Conservation (phyloP, 2,329 filamentous ascomycete genomes). For the Cladosporium phlei region DNA sequence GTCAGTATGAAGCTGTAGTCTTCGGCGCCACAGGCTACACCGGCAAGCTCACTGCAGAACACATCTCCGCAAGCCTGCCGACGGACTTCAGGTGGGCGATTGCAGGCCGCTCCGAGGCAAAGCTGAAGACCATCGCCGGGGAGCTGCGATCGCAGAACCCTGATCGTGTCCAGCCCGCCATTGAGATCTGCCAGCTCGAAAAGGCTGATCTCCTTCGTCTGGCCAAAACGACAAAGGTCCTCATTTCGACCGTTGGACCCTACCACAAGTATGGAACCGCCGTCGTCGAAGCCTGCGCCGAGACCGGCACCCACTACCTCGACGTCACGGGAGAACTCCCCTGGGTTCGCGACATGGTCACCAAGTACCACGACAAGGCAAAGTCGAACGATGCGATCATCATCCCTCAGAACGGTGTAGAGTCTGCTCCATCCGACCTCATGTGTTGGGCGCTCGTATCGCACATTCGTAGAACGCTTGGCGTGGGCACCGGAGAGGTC, state of each 20-base stretch:
- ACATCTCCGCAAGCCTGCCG: conserved; percentile 66
- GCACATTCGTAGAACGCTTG: conserved; percentile 48
- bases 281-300: conserved; percentile 60
- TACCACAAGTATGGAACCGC: conserved; percentile 61
- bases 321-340: conserved; percentile 62
- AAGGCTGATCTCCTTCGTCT: conserved; percentile 48
- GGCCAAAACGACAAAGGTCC: conserved; percentile 51
- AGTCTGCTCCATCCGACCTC: conserved; percentile 57
- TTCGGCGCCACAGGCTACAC: conserved; percentile 77
- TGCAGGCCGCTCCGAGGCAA: conserved; percentile 72
- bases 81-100: conserved; percentile 83
- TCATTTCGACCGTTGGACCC: conserved; percentile 60
- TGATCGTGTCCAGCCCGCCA: conserved; percentile 67
- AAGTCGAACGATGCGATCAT: conserved; percentile 58
- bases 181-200: conserved; percentile 45
- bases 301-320: conserved; percentile 62
- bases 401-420: conserved; percentile 57
- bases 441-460: conserved; percentile 50
- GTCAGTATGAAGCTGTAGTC: conserved; percentile 61
- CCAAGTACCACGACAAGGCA: conserved; percentile 57
- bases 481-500: conserved; percentile 48
- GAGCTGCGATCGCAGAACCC: conserved; percentile 63
- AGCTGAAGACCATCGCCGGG: conserved; percentile 64
- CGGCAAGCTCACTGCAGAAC: conserved; percentile 68
- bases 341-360: conserved; percentile 59